phyloP scores from a whole-genome alignment of 2,329 filamentous ascomycete species.

The Saccharata proteae region DNA sequence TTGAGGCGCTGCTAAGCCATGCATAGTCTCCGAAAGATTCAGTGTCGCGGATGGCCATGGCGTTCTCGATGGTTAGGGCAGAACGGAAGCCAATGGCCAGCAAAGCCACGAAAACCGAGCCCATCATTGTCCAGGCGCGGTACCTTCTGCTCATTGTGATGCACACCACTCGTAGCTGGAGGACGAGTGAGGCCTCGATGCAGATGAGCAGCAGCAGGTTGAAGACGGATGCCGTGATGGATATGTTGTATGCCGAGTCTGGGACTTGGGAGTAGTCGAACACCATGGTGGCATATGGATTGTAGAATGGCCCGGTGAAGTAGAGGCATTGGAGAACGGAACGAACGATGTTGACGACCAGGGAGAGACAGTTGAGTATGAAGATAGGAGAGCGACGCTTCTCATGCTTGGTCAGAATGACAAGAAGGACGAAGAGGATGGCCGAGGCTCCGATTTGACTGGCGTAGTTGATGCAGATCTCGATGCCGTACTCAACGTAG shows the following conservation, averaged over 20 bases:
- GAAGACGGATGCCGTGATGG: conserved; percentile 37
- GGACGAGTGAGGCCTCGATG: conserved; percentile 46
- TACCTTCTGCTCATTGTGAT: conserved; percentile 34
- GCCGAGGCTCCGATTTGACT: conserved; percentile 57
- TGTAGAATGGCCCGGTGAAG: conserved; percentile 47
- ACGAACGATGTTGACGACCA: conserved; percentile 50
- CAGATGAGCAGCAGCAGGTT: conserved; percentile 41
- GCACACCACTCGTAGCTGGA: conserved; percentile 54
- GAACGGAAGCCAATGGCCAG: conserved; percentile 43
- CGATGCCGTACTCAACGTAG: conserved; percentile 35
- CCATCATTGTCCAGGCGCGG: conserved; percentile 32
- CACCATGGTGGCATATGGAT: conserved; percentile 49
- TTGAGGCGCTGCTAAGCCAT: conserved; percentile 27
- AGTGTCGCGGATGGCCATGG: conserved; percentile 12
- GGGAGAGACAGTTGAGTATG: conserved; percentile 49
- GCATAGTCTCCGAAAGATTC: background rate
- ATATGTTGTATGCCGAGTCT: conserved; percentile 30
- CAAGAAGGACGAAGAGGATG: conserved; percentile 51
- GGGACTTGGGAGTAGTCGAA: conserved; percentile 42
- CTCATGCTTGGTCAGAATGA: conserved; percentile 52
- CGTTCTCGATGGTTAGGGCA: conserved; percentile 38
- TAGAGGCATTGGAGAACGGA: conserved; percentile 45
- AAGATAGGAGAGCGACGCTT: conserved; percentile 56
- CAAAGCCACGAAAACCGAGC: conserved; percentile 38
- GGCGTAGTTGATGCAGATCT: conserved; percentile 51